Conservation (phyloP, 257 asterid species). For the Lycium ferocissimum region DNA sequence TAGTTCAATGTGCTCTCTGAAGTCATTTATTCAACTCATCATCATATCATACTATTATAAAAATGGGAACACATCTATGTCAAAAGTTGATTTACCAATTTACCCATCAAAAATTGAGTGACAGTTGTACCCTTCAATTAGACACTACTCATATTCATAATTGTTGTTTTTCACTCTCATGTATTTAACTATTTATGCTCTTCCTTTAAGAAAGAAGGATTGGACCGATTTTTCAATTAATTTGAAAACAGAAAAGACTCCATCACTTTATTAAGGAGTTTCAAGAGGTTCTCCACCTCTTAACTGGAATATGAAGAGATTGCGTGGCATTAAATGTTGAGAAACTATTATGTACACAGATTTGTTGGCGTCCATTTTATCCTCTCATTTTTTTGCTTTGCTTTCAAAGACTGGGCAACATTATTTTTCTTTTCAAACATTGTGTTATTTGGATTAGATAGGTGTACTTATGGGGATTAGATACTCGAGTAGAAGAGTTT, state of each 20-base stretch:
- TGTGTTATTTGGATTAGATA: background rate
- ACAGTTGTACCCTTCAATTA: no score
- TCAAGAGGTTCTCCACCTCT: background rate
- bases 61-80: no score
- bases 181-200: background rate
- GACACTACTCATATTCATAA: no score
- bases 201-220: background rate
- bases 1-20: constrained; percentile 58
- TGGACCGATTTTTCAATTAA: background rate
- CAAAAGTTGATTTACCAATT: no score
- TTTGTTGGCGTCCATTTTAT: background rate
- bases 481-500: background rate
- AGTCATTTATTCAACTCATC: constrained; percentile 43
- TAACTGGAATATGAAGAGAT: background rate
- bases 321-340: background rate
- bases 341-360: no score
- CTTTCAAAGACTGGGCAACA: background rate
- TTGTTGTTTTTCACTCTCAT: no score
- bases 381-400: background rate
- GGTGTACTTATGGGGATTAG: background rate
- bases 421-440: constrained; percentile 1
- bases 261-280: background rate
- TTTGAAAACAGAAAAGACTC: background rate
- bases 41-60: no score
- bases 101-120: no score